phyloP scores from a whole-genome alignment of 257 asterid species.

The Nicotiana tabacum region DNA sequence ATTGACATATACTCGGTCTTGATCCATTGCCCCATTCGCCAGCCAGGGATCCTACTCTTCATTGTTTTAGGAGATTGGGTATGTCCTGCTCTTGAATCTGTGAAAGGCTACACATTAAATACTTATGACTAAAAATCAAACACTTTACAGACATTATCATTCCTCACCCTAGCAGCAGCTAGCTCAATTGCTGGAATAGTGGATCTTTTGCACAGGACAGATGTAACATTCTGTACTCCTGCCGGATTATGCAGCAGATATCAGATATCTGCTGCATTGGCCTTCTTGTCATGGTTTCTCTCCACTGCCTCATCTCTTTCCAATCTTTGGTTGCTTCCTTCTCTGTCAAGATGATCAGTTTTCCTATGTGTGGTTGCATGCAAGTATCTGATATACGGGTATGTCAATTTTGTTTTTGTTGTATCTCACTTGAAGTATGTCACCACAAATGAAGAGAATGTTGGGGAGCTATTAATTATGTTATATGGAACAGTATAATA shows the following conservation, averaged over 20 bases:
- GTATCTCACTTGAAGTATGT: no score
- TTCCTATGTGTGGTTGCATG: neutral
- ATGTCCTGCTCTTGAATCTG: constrained; percentile 20
- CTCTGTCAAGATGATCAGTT: constrained; percentile 24
- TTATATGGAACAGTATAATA: neutral
- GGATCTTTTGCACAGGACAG: constrained; percentile 54
- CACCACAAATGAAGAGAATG: no score
- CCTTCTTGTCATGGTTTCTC: constrained; percentile 59
- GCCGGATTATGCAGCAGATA: constrained; percentile 45
- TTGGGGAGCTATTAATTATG: neutral
- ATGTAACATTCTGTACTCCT: constrained; percentile 46
- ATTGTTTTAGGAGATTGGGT: constrained; percentile 72
- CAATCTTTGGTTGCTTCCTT: constrained; percentile 62
- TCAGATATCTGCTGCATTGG: constrained; percentile 53
- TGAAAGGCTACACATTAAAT: neutral
- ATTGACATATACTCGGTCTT: constrained; percentile 59
- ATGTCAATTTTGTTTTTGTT: no score
- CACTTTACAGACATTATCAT: constrained; percentile 42
- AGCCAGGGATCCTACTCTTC: constrained; percentile 44
- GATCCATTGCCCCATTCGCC: constrained; percentile 41
- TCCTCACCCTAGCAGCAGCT: constrained; percentile 64
- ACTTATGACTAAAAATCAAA: neutral
- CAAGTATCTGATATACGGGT: no score
- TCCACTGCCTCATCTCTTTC: constrained; percentile 48
- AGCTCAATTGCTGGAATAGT: constrained; percentile 60